phyloP scores from a whole-genome alignment of 106 monocot species.

The Dioscorea dumetorum region DNA sequence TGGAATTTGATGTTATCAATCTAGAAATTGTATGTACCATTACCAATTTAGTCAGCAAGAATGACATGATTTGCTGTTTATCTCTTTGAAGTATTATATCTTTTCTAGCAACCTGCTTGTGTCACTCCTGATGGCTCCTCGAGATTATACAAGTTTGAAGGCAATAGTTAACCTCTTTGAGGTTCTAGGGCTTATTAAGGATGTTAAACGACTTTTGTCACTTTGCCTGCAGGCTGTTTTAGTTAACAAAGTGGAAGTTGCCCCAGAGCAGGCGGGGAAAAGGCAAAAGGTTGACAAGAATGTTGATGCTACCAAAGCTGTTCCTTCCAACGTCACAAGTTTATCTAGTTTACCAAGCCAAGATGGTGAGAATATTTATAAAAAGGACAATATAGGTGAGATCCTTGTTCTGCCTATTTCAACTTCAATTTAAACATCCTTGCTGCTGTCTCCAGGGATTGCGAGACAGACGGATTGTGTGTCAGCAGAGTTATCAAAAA shows the following conservation, averaged over 20 bases:
- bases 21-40: no score
- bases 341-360: slow-evolving; percentile 4
- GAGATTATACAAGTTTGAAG: no score
- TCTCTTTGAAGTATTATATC: no score
- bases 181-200: not conserved
- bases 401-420: slow-evolving; percentile 14
- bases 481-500: slow-evolving; percentile 22
- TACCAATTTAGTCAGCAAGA: no score
- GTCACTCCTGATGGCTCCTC: no score
- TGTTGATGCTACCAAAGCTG: slow-evolving; percentile 23
- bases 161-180: no score
- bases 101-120: no score
- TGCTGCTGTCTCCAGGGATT: slow-evolving; percentile 25
- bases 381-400: slow-evolving; percentile 27
- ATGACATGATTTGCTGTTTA: no score
- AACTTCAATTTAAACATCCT: slow-evolving; percentile 12
- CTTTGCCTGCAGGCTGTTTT: slow-evolving; percentile 33
- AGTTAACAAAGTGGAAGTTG: slow-evolving; percentile 36
- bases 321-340: slow-evolving; percentile 5
- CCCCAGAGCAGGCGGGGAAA: slow-evolving; percentile 37
- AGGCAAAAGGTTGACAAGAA: slow-evolving; percentile 26
- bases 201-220: not conserved
- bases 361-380: slow-evolving; percentile 20
- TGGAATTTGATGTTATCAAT: no score
- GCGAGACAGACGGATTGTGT: slow-evolving; percentile 17